A percentile compares a stretch with the other conserved stretches of the same genome.
Evolutionary conservation across 2,329 filamentous ascomycete species (phyloP).

Genomic region (Bisporella sp.): DNA sequence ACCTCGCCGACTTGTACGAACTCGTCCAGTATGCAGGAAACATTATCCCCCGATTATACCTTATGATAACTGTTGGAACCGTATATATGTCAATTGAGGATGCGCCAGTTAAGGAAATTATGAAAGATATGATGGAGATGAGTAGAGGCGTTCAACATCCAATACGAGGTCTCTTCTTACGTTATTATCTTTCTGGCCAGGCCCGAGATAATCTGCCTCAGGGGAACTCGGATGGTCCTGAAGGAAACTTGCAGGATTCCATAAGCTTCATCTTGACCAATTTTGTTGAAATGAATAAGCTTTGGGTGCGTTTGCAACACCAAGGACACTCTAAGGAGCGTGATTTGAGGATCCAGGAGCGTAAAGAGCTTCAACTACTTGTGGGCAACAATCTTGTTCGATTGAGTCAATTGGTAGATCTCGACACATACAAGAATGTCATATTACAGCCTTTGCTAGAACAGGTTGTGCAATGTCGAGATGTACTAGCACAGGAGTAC

Average conservation of each 20-base stretch:
- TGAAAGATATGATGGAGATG: constrained; percentile 99
- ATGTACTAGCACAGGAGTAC: constrained; percentile 96
- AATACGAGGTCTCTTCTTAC: constrained; percentile 86
- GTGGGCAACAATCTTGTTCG: constrained; percentile 96
- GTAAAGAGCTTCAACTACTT: constrained; percentile 89
- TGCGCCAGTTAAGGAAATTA: constrained; percentile 97
- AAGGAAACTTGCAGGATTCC: constrained; percentile 93
- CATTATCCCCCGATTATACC: constrained; percentile 89
- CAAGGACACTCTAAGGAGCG: constrained; percentile 94
- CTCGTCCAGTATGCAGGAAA: constrained; percentile 97
- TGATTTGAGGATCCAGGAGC: constrained; percentile 87
- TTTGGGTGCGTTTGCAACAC: constrained; percentile 96
- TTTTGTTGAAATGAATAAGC: constrained; percentile 99
- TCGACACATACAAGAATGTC: constrained; percentile 86
- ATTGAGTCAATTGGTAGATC: constrained; percentile 88
- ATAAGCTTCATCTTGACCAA: constrained; percentile 98
- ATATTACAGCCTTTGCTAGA: constrained; percentile 87
- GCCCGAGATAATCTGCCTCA: constrained; percentile 82
- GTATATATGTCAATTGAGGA: constrained; percentile 99
- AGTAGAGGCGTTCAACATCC: constrained; percentile 96
- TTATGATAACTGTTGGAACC: constrained; percentile 98
- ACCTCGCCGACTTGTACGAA: constrained; percentile 96
- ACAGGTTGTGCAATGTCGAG: constrained; percentile 95
- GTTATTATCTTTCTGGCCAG: constrained; percentile 94
- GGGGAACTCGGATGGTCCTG: constrained; percentile 79